Base-by-base conservation (phyloP, 2,329 filamentous ascomycete genomes). In the Salinomyces thailandicus region DNA sequence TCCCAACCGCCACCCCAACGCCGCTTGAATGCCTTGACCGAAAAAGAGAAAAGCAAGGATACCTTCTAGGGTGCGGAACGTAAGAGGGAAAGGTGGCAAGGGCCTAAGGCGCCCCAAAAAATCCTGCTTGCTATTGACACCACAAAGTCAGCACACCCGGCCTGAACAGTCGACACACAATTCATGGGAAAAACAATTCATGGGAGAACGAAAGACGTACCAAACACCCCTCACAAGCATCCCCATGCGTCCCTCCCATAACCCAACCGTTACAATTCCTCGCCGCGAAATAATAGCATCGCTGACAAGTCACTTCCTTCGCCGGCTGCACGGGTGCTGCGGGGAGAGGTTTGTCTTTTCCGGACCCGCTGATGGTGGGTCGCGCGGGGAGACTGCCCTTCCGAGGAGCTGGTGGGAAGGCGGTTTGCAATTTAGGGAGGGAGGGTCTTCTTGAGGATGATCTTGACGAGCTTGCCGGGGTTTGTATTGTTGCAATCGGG, bases 241-340 rank as follows among this genome's bases (percentile, higher is more conserved):
- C 55, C 5, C 55, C 54, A 16, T 46, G 40, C 13, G 46, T 41
- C 14, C 56, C 55, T 12, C 53, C 54, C 33, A 60, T 47, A 15
- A 59, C 54, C 43, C 51, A 60, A 17, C 57, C 57, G 30, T 56
- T 52, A 44, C 57, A 60, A 37, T 57, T 53, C 16, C 57, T 47
- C 18, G 56, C 54, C 14, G 48, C 51, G 40, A 50, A 58, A 48
- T 60, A 60, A 41, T 60, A 58, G 47, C 57, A 60, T 12, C 49
- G 51, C 28, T 52, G 50, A 35, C 53, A 60, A 24, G 43, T 53
- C 11, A 58, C 39, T 30, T 59, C 55, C n/a, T 47, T 40, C 22
- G 38, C 18, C 16, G 28, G 37, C 9, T 44, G 24, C 5, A 15
- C n/a, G 11, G 40, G 40, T 18, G 36, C 33, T 5, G 15, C 18